Evolutionary conservation across 305 asterid species (phyloP).

Genomic region (Caryopteris hybrid): DNA sequence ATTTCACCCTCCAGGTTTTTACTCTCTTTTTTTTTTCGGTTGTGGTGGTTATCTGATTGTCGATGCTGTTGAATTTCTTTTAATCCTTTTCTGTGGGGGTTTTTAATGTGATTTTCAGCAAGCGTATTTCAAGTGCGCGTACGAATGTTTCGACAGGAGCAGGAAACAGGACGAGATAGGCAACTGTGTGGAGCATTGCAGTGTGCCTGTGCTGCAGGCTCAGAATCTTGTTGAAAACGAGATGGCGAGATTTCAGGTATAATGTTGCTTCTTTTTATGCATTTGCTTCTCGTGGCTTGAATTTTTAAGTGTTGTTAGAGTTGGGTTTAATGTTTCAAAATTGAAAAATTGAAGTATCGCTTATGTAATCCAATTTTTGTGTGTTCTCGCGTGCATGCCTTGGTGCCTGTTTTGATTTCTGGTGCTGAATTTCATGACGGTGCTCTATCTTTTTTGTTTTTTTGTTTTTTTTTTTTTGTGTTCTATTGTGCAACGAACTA

Average conservation of each 20-base stretch:
- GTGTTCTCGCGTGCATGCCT: not conserved
- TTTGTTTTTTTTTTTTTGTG: not conserved
- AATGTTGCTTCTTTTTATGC: not conserved
- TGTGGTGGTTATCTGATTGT: not conserved
- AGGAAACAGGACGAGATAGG: slow-evolving; percentile 57
- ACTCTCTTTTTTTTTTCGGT: not conserved
- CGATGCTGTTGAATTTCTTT: not conserved
- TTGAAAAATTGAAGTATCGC: not conserved
- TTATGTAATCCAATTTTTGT: not conserved
- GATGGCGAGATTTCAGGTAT: slow-evolving; percentile 84
- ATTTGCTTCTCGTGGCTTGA: not conserved
- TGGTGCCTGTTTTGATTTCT: not conserved
- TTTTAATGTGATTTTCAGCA: slow-evolving; percentile 39
- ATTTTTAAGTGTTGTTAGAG: not conserved
- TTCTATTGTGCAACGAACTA: not conserved
- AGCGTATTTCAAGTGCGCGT: slow-evolving; percentile 86
- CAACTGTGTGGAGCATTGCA: slow-evolving; percentile 89
- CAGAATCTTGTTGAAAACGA: slow-evolving; percentile 82
- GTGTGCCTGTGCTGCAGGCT: slow-evolving; percentile 77
- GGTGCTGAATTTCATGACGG: not conserved
- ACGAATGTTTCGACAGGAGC: slow-evolving; percentile 82
- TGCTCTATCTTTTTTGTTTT: not conserved
- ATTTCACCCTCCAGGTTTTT: slow-evolving; percentile 42
- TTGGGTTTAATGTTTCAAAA: not conserved
- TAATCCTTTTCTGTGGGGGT: no score